phyloP scores from a whole-genome alignment of 208 protist species.

The Angomonas deanei region DNA sequence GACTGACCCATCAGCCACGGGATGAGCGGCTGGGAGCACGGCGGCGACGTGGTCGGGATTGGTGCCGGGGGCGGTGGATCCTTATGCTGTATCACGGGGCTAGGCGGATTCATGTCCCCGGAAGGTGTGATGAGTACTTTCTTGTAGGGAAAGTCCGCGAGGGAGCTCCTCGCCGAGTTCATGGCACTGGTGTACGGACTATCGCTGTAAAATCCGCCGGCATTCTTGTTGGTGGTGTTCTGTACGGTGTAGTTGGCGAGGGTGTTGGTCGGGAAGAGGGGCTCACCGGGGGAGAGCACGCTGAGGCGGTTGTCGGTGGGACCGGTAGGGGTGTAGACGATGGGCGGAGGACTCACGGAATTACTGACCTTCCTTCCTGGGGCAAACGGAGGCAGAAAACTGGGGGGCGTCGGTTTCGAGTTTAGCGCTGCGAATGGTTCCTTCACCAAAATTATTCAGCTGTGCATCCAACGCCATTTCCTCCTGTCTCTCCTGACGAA shows the following conservation, averaged over 20 bases:
- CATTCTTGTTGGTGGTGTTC: neutral
- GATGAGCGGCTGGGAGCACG: neutral
- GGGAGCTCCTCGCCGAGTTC: neutral
- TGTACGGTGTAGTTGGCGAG: too few species aligned
- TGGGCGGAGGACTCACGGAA: neutral
- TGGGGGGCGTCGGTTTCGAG: neutral
- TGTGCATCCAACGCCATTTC: conserved; percentile 16
- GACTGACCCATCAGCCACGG: too few species aligned
- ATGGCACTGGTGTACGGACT: neutral
- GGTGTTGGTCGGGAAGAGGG: too few species aligned
- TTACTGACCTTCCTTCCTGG: neutral
- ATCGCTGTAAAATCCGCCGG: too few species aligned
- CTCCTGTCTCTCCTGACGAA: conserved; percentile 10
- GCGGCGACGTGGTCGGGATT: neutral
- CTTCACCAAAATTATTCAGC: conserved; percentile 13
- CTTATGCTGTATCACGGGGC: neutral
- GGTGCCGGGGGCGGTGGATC: neutral
- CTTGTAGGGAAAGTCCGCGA: neutral
- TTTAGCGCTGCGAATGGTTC: neutral
- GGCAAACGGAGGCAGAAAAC: neutral
- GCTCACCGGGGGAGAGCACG: neutral
- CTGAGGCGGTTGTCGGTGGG: neutral
- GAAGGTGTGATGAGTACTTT: too few species aligned
- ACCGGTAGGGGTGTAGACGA: neutral
- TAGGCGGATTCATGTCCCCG: neutral